Conservation (phyloP, 345 rosid species). For the Garcia nutans region DNA sequence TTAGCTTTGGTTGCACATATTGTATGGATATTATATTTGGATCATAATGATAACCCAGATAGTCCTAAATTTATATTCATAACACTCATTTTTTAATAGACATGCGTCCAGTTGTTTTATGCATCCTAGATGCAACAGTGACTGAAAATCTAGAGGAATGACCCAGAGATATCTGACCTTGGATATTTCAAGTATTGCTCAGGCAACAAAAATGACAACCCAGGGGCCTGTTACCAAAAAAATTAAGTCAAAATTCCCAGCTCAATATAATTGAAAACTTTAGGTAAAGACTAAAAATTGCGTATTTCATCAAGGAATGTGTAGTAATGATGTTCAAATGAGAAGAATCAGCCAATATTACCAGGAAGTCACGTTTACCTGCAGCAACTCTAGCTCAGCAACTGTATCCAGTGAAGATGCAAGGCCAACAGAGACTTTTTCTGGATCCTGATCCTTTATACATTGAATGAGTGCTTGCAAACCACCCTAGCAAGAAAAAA, state of each 20-base stretch:
- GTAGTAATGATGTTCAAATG: not conserved
- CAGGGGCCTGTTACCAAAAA: constrained; percentile 76
- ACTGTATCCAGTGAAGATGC: constrained; percentile 77
- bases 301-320: not conserved
- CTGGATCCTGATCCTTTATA: constrained; percentile 88
- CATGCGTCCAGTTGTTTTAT: not conserved
- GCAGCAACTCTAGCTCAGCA: constrained; percentile 87
- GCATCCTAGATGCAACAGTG: not conserved
- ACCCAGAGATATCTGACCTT: constrained; percentile 46
- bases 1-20: not conserved
- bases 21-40: not conserved
- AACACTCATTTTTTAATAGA: not conserved
- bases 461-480: constrained; percentile 63
- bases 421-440: constrained; percentile 80
- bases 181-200: constrained; percentile 80
- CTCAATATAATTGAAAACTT: constrained; percentile 13
- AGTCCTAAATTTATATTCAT: not conserved
- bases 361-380: constrained; percentile 39
- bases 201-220: constrained; percentile 89
- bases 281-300: not conserved
- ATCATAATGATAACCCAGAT: not conserved
- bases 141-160: constrained; percentile 7
- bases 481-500: constrained; percentile 64
- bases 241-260: constrained; percentile 18
- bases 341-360: not conserved